Evolutionary conservation across 2,329 filamentous ascomycete genomes (phyloP).

Genomic region (Cercospora sp.): DNA sequence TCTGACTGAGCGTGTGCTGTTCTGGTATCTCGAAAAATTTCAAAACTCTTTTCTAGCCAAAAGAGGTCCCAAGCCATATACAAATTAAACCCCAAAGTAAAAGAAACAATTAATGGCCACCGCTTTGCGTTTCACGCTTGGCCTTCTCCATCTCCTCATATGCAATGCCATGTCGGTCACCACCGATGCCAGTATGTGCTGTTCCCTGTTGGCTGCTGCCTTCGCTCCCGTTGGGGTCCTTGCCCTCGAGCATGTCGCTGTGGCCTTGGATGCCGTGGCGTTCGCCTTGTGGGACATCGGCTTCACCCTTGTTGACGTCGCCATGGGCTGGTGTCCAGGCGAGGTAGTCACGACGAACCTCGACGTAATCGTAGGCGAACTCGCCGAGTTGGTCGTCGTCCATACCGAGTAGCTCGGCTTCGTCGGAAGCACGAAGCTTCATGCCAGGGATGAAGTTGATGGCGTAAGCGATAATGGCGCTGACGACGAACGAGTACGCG

Average conservation of each 20-base stretch:
- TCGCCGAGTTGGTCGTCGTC: conserved; percentile 88
- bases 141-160: conserved; percentile 47
- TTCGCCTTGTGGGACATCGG: conserved; percentile 63
- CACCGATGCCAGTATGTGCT: conserved; percentile 52
- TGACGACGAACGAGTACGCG: conserved; percentile 72
- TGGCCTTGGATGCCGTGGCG: conserved; percentile 64
- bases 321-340: conserved; percentile 78
- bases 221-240: conserved; percentile 50
- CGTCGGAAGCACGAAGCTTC: conserved; percentile 75
- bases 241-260: conserved; percentile 63
- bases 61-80: not conserved
- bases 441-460: conserved; percentile 77
- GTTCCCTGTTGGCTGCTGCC: conserved; percentile 40
- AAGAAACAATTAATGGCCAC: conserved; percentile 22
- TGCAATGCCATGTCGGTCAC: conserved; percentile 55
- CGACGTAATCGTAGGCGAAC: conserved; percentile 88
- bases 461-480: conserved; percentile 69
- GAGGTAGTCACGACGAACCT: conserved; percentile 83
- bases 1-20: conserved; percentile 12
- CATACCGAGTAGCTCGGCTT: conserved; percentile 84
- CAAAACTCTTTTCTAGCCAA: conserved; percentile 4
- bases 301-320: conserved; percentile 61
- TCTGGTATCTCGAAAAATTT: conserved; percentile 17
- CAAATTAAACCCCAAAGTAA: not conserved
- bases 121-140: conserved; percentile 19